These are phyloP conservation scores for Monosporascus cannonballus DNA, from an alignment of 2,329 filamentous ascomycete species.

Conservation along the genomic window DNA sequence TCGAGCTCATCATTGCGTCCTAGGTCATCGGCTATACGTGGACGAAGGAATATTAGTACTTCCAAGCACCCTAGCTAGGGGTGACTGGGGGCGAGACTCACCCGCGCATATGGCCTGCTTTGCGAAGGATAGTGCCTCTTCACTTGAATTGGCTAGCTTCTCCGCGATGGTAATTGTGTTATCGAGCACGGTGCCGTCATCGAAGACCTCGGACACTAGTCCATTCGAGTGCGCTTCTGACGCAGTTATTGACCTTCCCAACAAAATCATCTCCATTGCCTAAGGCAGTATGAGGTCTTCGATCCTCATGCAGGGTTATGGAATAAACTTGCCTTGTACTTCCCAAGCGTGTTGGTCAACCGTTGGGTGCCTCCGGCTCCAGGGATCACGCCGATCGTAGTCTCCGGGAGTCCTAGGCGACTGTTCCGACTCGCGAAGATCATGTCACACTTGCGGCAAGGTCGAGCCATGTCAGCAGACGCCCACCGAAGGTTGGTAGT, in stretches of 20 bases:
- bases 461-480: not conserved
- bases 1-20: slow-evolving; percentile 27
- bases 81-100: slow-evolving; percentile 2
- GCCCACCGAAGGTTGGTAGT: not conserved
- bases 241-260: slow-evolving; percentile 20
- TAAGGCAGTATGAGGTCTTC: slow-evolving; percentile 5
- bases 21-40: slow-evolving; percentile 16
- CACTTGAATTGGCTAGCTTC: slow-evolving; percentile 18
- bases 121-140: slow-evolving; percentile 20
- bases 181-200: slow-evolving; percentile 19
- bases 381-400: slow-evolving; percentile 87
- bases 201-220: slow-evolving; percentile 21
- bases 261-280: slow-evolving; percentile 25
- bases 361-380: slow-evolving; percentile 80
- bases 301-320: not conserved
- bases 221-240: slow-evolving; percentile 20
- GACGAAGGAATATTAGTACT: too few species aligned
- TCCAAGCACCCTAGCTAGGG: too few species aligned
- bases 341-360: slow-evolving; percentile 28
- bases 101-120: slow-evolving; percentile 25
- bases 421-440: slow-evolving; percentile 73
- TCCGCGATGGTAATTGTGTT: slow-evolving; percentile 18
- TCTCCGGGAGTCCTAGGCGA: slow-evolving; percentile 91
- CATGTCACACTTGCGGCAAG: slow-evolving; percentile 28
- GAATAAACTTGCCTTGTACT: slow-evolving; percentile 23